These are phyloP conservation scores for Gossypium ekmanianum DNA, from an alignment of 345 rosid species.

Conservation along the genomic window DNA sequence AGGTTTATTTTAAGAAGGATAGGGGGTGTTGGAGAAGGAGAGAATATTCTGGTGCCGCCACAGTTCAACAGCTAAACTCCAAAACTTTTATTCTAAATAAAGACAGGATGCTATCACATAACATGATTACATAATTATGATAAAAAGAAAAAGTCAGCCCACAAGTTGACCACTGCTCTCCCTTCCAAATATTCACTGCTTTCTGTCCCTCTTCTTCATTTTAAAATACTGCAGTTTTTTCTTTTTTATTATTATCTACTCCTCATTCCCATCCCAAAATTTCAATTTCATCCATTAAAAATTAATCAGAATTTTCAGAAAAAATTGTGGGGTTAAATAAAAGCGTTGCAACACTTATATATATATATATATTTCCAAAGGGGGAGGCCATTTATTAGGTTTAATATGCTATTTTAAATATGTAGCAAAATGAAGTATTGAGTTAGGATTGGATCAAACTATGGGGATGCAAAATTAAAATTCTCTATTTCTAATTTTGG, in stretches of 20 bases:
- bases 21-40: slow-evolving; percentile 46
- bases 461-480: too few species aligned
- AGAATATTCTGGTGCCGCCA: slow-evolving; percentile 93
- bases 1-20: not conserved
- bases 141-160: slow-evolving; percentile 74
- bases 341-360: too few species aligned
- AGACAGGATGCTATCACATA: slow-evolving; percentile 27
- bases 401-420: too few species aligned
- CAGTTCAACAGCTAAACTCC: slow-evolving; percentile 84
- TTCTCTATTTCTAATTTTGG: too few species aligned
- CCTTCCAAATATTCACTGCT: slow-evolving; percentile 84
- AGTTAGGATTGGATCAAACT: too few species aligned
- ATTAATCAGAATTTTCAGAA: too few species aligned
- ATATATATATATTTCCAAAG: too few species aligned
- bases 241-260: not conserved
- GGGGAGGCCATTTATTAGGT: too few species aligned
- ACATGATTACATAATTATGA: slow-evolving; percentile 3
- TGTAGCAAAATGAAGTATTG: too few species aligned
- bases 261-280: not conserved
- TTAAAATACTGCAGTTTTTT: not conserved
- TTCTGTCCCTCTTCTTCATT: slow-evolving; percentile 38
- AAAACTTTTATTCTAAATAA: slow-evolving; percentile 45
- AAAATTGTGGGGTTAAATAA: too few species aligned
- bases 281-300: too few species aligned
- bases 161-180: slow-evolving; percentile 72